These are phyloP conservation scores for Picochlorum costavermella DNA, from an alignment of 139 green algal genomes.

Conservation along the genomic window DNA sequence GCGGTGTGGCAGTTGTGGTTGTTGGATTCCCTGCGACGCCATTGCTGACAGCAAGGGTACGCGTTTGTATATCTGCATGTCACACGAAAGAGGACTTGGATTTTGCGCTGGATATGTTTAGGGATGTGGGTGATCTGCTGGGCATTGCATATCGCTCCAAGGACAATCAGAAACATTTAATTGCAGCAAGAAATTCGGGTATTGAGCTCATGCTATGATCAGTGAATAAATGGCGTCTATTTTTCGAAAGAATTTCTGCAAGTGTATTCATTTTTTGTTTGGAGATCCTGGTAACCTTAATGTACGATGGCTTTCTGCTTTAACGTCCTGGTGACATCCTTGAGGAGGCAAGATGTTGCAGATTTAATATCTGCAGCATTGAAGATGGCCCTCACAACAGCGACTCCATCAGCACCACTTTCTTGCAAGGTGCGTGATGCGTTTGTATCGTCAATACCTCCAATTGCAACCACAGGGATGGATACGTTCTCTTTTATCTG, in stretches of 20 bases:
- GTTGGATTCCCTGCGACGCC: slow-evolving; percentile 95
- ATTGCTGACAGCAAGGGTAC: slow-evolving; percentile 67
- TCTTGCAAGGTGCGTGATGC: slow-evolving; percentile 26
- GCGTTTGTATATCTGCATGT: slow-evolving; percentile 90
- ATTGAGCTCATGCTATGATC: too few relatives aligned
- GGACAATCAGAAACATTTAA: background rate
- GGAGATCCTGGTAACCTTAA: too few relatives aligned
- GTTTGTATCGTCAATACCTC: slow-evolving; percentile 63
- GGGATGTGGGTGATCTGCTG: slow-evolving; percentile 14
- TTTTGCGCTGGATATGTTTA: slow-evolving; percentile 64
- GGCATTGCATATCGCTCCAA: background rate
- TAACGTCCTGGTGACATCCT: too few relatives aligned
- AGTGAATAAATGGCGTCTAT: too few relatives aligned
- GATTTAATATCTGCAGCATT: slow-evolving; percentile 27
- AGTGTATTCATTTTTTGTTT: too few relatives aligned
- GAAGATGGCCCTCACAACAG: slow-evolving; percentile 76
- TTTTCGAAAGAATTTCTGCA: too few relatives aligned
- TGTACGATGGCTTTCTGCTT: too few relatives aligned
- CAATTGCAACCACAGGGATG: slow-evolving; percentile 84
- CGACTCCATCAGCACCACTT: slow-evolving; percentile 53
- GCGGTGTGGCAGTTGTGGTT: slow-evolving; percentile 83
- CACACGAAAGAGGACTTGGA: slow-evolving; percentile 88
- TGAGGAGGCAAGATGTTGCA: too few relatives aligned
- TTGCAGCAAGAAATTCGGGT: too few relatives aligned
- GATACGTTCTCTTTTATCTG: slow-evolving; percentile 37